These are phyloP conservation scores for Puccinia coronata DNA, from an alignment of 1,284 basidiomycete species.

Conservation along the genomic window DNA sequence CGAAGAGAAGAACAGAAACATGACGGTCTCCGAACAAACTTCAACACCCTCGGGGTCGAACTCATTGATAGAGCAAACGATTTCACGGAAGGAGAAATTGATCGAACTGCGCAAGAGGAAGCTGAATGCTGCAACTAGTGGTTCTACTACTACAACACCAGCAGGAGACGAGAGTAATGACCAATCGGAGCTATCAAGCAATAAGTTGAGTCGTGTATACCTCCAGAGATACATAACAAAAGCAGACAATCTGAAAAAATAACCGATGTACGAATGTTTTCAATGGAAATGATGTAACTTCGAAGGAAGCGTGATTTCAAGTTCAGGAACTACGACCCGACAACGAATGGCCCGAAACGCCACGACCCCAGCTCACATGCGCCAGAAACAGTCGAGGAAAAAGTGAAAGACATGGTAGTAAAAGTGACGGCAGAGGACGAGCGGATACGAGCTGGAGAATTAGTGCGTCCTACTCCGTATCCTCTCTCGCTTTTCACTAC, in stretches of 20 bases:
- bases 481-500: background rate
- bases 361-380: constrained; percentile 2
- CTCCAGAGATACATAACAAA: too few relatives aligned
- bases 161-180: too few relatives aligned
- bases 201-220: background rate
- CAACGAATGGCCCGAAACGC: constrained; percentile 30
- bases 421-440: constrained; percentile 33
- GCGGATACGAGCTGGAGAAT: constrained; percentile 36
- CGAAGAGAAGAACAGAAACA: background rate
- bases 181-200: background rate
- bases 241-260: too few relatives aligned
- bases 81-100: constrained; percentile 42
- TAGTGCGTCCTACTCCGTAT: too few relatives aligned
- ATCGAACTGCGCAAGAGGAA: constrained; percentile 24
- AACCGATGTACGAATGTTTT: too few relatives aligned
- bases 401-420: constrained; percentile 42
- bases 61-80: constrained; percentile 39
- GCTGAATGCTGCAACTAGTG: background rate
- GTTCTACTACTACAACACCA: too few relatives aligned
- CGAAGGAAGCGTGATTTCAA: constrained; percentile 40
- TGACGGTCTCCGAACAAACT: background rate
- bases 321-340: constrained; percentile 46
- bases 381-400: constrained; percentile 41
- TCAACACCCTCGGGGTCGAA: background rate
- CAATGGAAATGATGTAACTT: background rate